Evolutionary conservation across 805 yeast species (phyloP).

Genomic region (Metschnikowia shivogae): DNA sequence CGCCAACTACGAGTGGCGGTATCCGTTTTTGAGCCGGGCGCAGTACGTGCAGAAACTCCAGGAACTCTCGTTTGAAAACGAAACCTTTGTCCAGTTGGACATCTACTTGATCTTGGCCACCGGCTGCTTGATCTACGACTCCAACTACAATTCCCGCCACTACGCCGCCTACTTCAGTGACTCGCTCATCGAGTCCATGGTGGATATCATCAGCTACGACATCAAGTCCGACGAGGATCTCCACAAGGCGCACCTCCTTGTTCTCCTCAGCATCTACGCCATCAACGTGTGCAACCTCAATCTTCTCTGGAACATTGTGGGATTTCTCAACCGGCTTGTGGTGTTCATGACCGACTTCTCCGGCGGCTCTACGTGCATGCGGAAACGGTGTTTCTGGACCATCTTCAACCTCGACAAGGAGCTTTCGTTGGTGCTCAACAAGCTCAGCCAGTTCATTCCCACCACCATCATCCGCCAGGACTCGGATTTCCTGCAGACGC

Average conservation of each 20-base stretch:
- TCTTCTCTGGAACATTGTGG: slow-evolving; percentile 33
- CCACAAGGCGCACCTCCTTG: slow-evolving; percentile 27
- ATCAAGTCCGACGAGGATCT: slow-evolving; percentile 22
- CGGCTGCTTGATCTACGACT: slow-evolving; percentile 36
- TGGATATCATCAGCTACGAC: slow-evolving; percentile 31
- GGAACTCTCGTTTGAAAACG: slow-evolving; percentile 29
- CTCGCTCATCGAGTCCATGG: slow-evolving; percentile 28
- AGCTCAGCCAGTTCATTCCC: slow-evolving; percentile 35
- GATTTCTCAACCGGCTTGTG: slow-evolving; percentile 28
- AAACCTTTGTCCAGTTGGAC: slow-evolving; percentile 36
- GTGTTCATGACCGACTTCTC: slow-evolving; percentile 16
- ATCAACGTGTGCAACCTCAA: slow-evolving; percentile 26
- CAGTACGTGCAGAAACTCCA: slow-evolving; percentile 21
- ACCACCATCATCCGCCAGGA: slow-evolving; percentile 18
- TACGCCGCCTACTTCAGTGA: slow-evolving; percentile 31
- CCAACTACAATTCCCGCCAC: slow-evolving; percentile 19
- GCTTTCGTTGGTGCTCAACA: slow-evolving; percentile 29
- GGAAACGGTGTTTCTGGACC: slow-evolving; percentile 32
- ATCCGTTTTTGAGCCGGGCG: slow-evolving; percentile 31
- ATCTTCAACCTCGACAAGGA: slow-evolving; percentile 38
- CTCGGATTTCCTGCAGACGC: slow-evolving; percentile 14
- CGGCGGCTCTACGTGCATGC: slow-evolving; percentile 7
- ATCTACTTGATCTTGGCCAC: slow-evolving; percentile 36
- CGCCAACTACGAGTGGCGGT: slow-evolving; percentile 32
- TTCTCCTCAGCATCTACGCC: slow-evolving; percentile 31